Conservation (phyloP, 2,329 filamentous ascomycete species). For the Exserohilum turcica region DNA sequence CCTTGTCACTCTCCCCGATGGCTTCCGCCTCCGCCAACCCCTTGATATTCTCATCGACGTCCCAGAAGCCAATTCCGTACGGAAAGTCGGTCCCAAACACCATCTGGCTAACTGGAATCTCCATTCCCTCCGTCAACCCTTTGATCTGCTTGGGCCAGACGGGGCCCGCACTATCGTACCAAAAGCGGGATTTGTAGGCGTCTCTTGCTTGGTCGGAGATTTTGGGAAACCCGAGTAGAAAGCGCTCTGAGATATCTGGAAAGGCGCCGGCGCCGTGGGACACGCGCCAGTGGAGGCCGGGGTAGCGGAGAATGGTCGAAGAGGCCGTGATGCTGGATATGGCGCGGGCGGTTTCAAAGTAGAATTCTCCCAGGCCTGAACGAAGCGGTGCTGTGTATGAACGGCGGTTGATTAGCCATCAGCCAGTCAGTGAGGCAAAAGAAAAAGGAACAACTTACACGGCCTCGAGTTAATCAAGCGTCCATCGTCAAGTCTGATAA, state of each 20-base stretch:
- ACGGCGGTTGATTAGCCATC: neutral
- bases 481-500: conserved; percentile 36
- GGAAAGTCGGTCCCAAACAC: conserved; percentile 49
- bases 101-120: conserved; percentile 37
- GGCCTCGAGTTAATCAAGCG: conserved; percentile 35
- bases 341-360: conserved; percentile 46
- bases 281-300: conserved; percentile 41
- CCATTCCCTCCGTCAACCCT: conserved; percentile 41
- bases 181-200: conserved; percentile 39
- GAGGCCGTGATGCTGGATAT: conserved; percentile 42
- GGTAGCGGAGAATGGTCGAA: conserved; percentile 35
- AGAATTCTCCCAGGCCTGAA: conserved; percentile 45
- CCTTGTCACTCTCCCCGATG: conserved; percentile 30
- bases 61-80: conserved; percentile 47
- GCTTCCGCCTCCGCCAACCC: conserved; percentile 34
- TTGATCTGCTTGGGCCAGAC: conserved; percentile 46
- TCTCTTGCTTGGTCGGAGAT: conserved; percentile 33
- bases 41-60: conserved; percentile 40
- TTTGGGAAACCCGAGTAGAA: conserved; percentile 39
- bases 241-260: conserved; percentile 43
- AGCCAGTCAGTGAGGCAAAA: neutral
- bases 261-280: conserved; percentile 47
- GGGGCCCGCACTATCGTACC: conserved; percentile 48
- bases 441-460: conserved; percentile 28
- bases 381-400: conserved; percentile 36